A percentile compares a stretch with the other conserved stretches of the same genome.
phyloP scores from a whole-genome alignment of 2,329 filamentous ascomycete genomes.

The Bipolaris bicolor region DNA sequence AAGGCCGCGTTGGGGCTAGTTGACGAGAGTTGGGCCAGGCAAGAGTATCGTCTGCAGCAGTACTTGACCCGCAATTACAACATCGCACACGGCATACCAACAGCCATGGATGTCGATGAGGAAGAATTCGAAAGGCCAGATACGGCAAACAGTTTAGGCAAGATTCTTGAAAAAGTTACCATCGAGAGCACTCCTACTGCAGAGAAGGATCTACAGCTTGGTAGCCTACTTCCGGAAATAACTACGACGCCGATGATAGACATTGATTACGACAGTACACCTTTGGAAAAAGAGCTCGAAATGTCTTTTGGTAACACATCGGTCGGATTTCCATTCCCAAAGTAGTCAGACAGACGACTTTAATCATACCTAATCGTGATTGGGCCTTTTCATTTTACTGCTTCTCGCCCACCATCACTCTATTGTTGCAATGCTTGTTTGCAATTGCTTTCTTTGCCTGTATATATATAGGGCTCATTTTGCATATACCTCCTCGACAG shows the following conservation, averaged over 20 bases:
- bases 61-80: conserved; percentile 57
- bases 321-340: conserved; percentile 16
- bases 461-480: conserved; percentile 14
- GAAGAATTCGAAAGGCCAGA: conserved; percentile 55
- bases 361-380: not conserved
- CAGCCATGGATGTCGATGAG: conserved; percentile 53
- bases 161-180: conserved; percentile 53
- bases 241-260: conserved; percentile 13
- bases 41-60: conserved; percentile 55
- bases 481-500: conserved; percentile 3
- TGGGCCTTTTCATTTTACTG: not conserved
- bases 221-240: conserved; percentile 9
- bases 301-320: conserved; percentile 33
- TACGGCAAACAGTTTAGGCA: conserved; percentile 49
- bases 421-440: not conserved
- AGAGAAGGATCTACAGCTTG: conserved; percentile 48
- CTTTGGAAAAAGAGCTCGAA: conserved; percentile 41
- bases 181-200: conserved; percentile 54
- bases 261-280: conserved; percentile 24
- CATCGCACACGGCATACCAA: conserved; percentile 52
- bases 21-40: conserved; percentile 58
- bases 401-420: not conserved
- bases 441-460: not conserved
- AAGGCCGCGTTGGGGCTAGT: conserved; percentile 56
- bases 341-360: not conserved